Evolutionary conservation across 2,329 filamentous ascomycete genomes (phyloP), one percentile per base, ranked within the genome.

Genomic region (Botryotinia globosa): DNA sequence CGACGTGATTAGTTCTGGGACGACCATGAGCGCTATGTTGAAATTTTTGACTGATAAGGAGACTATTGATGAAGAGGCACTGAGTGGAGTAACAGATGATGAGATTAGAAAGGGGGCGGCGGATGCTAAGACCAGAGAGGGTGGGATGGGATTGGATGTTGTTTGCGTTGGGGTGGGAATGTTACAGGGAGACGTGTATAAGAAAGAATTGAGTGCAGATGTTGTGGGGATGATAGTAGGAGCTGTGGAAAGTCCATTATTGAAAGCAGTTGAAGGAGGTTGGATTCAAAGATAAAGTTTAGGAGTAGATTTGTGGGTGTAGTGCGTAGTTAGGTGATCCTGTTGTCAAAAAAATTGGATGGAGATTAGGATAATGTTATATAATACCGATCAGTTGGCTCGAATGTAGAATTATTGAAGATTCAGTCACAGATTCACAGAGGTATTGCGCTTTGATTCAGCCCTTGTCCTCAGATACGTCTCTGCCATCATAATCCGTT

Each of bases 1-100:
- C 42, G 68, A 70, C 25, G 68, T 51, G 22, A 63, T 70, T 51
- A 70, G 42, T 54, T 63, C 54, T 39, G 68, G 56, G 44, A 44
- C 32, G 12, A 70, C 44, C 0, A 70, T 70, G 20, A n/a, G 25
- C 12, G 39, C 42, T 16, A 70, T 63, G 25, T 18, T 70, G 39
- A 51, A 45, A 18, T 63, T 63, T 70, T n/a, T 70, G 42, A 39
- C 22, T 18, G 42, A 25, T 16, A 8, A 45, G 20, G 62, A 34
- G 20, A 6, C 48, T 6, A 1, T 4, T 34, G 62, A 18, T 48
- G 42, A 25, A 45, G 42, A 22, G 5, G 20, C 7, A 12, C 20
- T 2, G 42, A 4, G 18, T 34, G 4, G 20, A 29, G 2, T 32
- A 2, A 22, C 8, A 16, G 22, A 32, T 44, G 42, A 25, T 22